Conservation (phyloP, 768 basidiomycete species). For the Omphalotus guepiniiformis region DNA sequence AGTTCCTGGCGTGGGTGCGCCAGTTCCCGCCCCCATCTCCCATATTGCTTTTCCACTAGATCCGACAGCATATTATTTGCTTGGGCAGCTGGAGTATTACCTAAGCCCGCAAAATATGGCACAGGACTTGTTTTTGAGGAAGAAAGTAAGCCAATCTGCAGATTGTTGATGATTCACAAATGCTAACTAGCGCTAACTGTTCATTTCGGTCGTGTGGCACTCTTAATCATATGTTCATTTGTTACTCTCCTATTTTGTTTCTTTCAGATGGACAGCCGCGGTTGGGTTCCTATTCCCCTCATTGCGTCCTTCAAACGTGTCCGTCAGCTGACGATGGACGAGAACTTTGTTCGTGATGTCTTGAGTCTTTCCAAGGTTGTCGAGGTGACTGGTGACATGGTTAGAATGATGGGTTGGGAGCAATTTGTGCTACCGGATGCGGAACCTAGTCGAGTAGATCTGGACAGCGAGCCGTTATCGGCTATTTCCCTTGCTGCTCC, state of each 20-base stretch:
- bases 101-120: conserved; percentile 86
- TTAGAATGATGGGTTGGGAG: conserved; percentile 69
- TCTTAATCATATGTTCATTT: conserved; percentile 1
- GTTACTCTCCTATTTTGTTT: conserved; percentile 1
- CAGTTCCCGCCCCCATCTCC: conserved; percentile 44
- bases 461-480: conserved; percentile 17
- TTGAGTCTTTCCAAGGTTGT: conserved; percentile 61
- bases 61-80: conserved; percentile 58
- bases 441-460: conserved; percentile 38
- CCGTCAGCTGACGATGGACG: conserved; percentile 55
- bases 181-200: too few species aligned
- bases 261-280: conserved; percentile 79
- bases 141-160: too few species aligned
- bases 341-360: conserved; percentile 63
- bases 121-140: conserved; percentile 79
- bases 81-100: conserved; percentile 90
- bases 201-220: conserved; percentile 28
- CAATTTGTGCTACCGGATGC: conserved; percentile 63
- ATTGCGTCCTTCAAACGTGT: conserved; percentile 89
- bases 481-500: conserved; percentile 3
- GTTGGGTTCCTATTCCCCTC: conserved; percentile 80
- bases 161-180: too few species aligned
- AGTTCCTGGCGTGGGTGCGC: not conserved
- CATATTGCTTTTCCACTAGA: conserved; percentile 57
- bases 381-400: conserved; percentile 60